Conservation (phyloP, 345 rosid species). For the Sonneratia caseolaris region DNA sequence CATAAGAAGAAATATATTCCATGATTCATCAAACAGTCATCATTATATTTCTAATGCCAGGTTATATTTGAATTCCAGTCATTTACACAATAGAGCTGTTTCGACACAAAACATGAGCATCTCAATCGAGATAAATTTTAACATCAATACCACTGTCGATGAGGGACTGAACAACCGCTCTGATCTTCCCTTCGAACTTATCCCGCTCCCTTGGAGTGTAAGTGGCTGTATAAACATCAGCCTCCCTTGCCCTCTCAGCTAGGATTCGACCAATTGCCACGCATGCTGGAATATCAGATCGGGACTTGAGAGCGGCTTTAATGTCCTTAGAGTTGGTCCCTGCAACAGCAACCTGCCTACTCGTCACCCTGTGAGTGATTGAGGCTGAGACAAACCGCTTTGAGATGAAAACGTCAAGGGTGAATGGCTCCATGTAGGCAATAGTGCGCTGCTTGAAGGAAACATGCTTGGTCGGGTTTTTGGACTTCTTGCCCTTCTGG, state of each 20-base stretch:
- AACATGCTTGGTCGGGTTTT: slow-evolving; percentile 65
- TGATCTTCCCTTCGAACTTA: slow-evolving; percentile 90
- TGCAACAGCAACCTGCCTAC: slow-evolving; percentile 90
- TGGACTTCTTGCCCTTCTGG: slow-evolving; percentile 70
- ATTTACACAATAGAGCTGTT: background rate
- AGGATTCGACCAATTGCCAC: slow-evolving; percentile 66
- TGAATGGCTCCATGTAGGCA: slow-evolving; percentile 87
- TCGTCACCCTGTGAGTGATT: slow-evolving; percentile 76
- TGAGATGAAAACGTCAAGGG: slow-evolving; percentile 77
- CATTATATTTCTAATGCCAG: background rate
- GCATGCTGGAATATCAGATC: slow-evolving; percentile 85
- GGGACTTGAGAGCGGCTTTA: slow-evolving; percentile 70
- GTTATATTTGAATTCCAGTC: background rate
- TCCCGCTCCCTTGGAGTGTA: slow-evolving; percentile 85
- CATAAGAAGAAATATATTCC: background rate
- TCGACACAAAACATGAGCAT: background rate
- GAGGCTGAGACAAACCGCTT: slow-evolving; percentile 92
- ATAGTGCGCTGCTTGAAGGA: slow-evolving; percentile 79
- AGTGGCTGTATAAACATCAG: slow-evolving; percentile 75
- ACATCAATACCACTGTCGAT: slow-evolving; percentile 80
- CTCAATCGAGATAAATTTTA: slow-evolving; percentile 67
- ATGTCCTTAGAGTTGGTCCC: slow-evolving; percentile 96
- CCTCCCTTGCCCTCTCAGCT: slow-evolving; percentile 79
- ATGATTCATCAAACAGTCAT: background rate
- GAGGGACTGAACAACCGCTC: slow-evolving; percentile 87